Conservation (phyloP, 139 green algal genomes). For the Micromonas pusilla region DNA sequence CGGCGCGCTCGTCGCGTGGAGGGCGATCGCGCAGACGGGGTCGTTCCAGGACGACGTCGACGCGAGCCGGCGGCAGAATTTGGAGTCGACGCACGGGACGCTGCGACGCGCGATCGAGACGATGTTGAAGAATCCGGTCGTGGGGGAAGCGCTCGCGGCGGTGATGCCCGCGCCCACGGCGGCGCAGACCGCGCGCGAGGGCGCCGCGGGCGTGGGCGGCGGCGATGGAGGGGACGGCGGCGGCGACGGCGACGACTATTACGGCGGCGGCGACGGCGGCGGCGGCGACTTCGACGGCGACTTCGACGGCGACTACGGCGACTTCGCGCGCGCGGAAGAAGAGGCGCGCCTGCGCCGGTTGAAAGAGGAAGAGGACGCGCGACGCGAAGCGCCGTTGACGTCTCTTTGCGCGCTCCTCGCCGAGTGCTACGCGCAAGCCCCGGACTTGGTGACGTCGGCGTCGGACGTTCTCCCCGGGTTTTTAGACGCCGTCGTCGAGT, state of each 20-base stretch:
- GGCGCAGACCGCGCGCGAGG: not conserved
- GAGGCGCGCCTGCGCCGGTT: not conserved
- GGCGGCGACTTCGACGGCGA: too few species aligned
- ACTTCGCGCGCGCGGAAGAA: not conserved
- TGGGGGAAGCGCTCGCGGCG: not conserved
- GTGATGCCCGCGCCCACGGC: not conserved
- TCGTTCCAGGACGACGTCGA: slow-evolving; percentile 14
- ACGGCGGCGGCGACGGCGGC: too few species aligned
- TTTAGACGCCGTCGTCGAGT: not conserved
- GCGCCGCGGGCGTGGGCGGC: too few species aligned
- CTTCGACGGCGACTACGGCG: too few species aligned
- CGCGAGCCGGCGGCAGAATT: not conserved
- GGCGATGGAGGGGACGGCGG: too few species aligned
- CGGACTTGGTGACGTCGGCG: not conserved
- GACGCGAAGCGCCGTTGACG: not conserved
- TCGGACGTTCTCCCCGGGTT: not conserved
- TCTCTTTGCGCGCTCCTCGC: not conserved
- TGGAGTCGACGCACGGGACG: not conserved
- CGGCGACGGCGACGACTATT: too few species aligned
- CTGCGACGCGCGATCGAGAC: not conserved
- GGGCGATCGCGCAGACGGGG: not conserved
- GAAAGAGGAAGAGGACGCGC: not conserved
- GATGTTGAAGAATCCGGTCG: not conserved
- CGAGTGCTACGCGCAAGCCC: slow-evolving; percentile 7
- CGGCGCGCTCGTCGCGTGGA: not conserved